These are phyloP conservation scores for Parietichytrium sp. DNA, from an alignment of 108 stramenopile genomes.

Conservation along the genomic window DNA sequence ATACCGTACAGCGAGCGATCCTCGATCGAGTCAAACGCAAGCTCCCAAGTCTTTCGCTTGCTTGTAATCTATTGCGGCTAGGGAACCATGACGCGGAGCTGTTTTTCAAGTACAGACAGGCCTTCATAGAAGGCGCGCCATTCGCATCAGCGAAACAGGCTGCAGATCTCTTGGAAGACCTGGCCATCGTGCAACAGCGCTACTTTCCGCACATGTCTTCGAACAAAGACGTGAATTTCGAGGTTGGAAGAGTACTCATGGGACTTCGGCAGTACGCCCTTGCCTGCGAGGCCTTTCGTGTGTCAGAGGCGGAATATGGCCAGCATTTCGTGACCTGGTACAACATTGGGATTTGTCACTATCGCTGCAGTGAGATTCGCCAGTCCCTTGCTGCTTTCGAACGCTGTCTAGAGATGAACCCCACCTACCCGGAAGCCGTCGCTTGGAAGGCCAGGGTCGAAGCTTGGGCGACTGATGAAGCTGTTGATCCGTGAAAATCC, in stretches of 20 bases:
- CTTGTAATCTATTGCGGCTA: not conserved
- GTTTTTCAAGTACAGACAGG: not conserved
- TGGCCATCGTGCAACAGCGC: not conserved
- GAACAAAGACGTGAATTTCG: not conserved
- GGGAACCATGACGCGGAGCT: slow-evolving; percentile 7
- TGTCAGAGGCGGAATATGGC: not conserved
- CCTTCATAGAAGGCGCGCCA: not conserved
- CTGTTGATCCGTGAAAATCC: too few relatives aligned
- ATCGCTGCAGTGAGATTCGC: not conserved
- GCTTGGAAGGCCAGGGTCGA: too few relatives aligned
- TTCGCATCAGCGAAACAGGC: not conserved
- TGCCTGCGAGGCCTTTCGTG: slow-evolving; percentile 11
- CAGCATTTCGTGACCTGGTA: not conserved
- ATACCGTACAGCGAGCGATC: not conserved
- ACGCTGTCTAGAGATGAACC: not conserved
- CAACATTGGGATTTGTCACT: slow-evolving; percentile 8
- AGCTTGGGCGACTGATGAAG: too few relatives aligned
- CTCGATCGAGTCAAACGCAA: not conserved
- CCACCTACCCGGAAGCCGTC: not conserved
- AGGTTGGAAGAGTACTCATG: slow-evolving; percentile 17
- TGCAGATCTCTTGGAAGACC: not conserved
- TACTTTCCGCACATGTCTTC: not conserved
- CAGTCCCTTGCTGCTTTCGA: not conserved
- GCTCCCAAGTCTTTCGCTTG: not conserved
- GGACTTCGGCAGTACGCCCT: not conserved